Evolutionary conservation across 257 asterid species (phyloP).

Genomic region (Przewalskia tangutica): DNA sequence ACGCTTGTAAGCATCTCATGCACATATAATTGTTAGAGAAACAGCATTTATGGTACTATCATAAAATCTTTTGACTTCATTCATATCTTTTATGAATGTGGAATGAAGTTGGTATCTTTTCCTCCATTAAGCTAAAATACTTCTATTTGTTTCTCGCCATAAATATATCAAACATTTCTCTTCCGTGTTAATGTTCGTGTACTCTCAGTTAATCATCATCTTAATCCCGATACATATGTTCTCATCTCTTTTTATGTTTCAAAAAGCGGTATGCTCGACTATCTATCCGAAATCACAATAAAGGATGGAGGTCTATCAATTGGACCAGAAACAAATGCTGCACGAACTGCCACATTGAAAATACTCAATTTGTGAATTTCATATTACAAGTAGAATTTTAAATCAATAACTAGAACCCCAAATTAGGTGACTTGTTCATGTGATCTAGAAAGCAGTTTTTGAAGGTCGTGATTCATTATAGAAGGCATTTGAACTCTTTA

Average conservation of each 20-base stretch:
- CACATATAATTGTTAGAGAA: neutral
- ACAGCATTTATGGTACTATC: neutral
- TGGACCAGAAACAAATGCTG: neutral
- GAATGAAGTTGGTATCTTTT: neutral
- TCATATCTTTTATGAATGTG: neutral
- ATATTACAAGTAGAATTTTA: neutral
- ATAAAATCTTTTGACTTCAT: neutral
- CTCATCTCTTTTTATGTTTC: neutral
- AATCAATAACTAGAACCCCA: neutral
- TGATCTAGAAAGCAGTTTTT: neutral
- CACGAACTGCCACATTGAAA: neutral
- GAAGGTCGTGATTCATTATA: neutral
- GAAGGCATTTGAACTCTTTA: neutral
- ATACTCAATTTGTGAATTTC: neutral
- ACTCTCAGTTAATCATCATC: neutral
- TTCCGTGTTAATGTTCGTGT: neutral
- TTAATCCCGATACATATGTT: neutral
- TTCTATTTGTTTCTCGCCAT: neutral
- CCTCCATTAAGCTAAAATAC: neutral
- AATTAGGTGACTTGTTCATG: neutral
- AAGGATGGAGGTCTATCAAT: neutral
- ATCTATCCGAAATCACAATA: neutral
- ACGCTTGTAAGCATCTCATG: slow-evolving; percentile 57
- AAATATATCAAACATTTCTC: neutral
- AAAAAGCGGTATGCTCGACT: neutral